Percentiles rank a stretch among this genome's conserved stretches.
These are phyloP conservation scores for Ceratocystis diversiconidia DNA, from an alignment of 2,329 filamentous ascomycete genomes.

Conservation along the genomic window DNA sequence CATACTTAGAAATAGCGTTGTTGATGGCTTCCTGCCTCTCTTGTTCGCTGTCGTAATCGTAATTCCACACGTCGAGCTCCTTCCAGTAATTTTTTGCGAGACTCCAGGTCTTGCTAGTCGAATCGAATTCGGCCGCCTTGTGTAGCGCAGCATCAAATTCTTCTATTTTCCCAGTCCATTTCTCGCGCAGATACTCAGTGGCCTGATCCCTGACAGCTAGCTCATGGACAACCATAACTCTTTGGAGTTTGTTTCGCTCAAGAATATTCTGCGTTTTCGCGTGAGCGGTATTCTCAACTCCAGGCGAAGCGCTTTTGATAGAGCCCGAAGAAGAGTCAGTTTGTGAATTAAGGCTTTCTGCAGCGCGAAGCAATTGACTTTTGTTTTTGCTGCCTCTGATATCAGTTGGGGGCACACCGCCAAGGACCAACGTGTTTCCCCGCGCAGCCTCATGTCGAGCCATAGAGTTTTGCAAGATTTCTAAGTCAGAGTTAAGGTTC, in stretches of 20 bases:
- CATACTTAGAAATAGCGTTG: conserved; percentile 45
- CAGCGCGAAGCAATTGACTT: conserved; percentile 15
- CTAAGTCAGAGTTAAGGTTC: conserved; percentile 36
- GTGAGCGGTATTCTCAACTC: conserved; percentile 23
- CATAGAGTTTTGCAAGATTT: conserved; percentile 34
- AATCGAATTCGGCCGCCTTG: conserved; percentile 43
- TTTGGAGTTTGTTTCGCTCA: conserved; percentile 40
- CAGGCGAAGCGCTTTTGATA: conserved; percentile 38
- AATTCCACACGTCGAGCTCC: conserved; percentile 50
- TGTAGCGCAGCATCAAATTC: conserved; percentile 41
- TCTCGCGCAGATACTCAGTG: conserved; percentile 34
- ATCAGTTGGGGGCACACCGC: conserved; percentile 20
- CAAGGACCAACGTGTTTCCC: conserved; percentile 18
- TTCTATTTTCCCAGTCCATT: conserved; percentile 37
- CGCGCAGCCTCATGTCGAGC: conserved; percentile 32
- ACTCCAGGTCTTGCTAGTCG: conserved; percentile 37
- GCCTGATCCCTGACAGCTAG: conserved; percentile 41
- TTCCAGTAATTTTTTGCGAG: conserved; percentile 44
- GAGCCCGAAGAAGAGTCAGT: conserved; percentile 44
- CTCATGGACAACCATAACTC: conserved; percentile 44
- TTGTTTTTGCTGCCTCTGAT: conserved; percentile 1
- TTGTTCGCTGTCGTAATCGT: conserved; percentile 39
- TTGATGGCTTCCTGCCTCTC: conserved; percentile 47
- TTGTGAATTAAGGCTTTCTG: conserved; percentile 28
- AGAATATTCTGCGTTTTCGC: conserved; percentile 37